phyloP scores from a whole-genome alignment of 2,329 filamentous ascomycete genomes.

The Neofusicoccum cordaticola region DNA sequence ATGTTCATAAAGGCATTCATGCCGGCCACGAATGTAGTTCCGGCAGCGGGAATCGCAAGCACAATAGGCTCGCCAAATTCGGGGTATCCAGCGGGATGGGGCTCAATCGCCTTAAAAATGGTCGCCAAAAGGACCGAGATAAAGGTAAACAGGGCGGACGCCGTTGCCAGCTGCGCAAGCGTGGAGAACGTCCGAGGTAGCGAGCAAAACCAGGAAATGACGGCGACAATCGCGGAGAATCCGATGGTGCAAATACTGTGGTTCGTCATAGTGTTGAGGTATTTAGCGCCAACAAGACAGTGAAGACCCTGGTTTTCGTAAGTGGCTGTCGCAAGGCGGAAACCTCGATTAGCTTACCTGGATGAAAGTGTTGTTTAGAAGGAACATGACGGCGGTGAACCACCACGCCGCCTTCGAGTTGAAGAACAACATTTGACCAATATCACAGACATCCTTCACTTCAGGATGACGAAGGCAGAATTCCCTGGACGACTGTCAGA shows the following conservation, averaged over 20 bases:
- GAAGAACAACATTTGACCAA: conserved; percentile 94
- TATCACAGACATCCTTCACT: conserved; percentile 87
- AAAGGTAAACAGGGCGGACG: conserved; percentile 84
- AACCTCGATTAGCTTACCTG: conserved; percentile 47
- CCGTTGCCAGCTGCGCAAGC: conserved; percentile 73
- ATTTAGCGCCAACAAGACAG: conserved; percentile 79
- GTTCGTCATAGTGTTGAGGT: conserved; percentile 82
- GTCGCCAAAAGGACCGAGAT: conserved; percentile 81
- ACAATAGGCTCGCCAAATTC: conserved; percentile 62
- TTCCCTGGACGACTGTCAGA: conserved; percentile 57
- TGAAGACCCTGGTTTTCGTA: conserved; percentile 62
- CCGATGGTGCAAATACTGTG: conserved; percentile 72
- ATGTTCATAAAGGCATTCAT: conserved; percentile 94
- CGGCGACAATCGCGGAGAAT: conserved; percentile 70
- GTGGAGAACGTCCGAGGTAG: conserved; percentile 82
- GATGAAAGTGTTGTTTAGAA: conserved; percentile 92
- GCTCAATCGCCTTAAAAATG: conserved; percentile 75
- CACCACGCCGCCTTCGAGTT: conserved; percentile 70
- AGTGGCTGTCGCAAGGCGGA: conserved; percentile 14
- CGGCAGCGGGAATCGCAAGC: conserved; percentile 62
- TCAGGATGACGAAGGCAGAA: conserved; percentile 90
- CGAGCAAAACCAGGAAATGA: conserved; percentile 75
- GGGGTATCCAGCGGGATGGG: conserved; percentile 65
- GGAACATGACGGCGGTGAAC: conserved; percentile 77
- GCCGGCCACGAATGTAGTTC: conserved; percentile 76